Evolutionary conservation across 768 basidiomycete species (phyloP).

Genomic region (Daedalea quercina): DNA sequence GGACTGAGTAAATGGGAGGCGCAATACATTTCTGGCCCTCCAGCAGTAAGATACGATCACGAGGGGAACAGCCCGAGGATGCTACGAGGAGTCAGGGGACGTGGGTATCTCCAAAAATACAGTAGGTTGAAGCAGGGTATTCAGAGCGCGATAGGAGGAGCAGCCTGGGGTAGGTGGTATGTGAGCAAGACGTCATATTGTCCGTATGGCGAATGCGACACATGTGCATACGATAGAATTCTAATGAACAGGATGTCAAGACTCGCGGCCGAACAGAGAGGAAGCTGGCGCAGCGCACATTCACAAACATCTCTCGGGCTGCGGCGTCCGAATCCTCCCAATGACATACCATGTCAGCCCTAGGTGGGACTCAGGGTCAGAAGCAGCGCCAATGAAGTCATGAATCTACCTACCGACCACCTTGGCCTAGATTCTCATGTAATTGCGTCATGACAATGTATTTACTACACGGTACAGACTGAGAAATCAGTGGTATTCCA

Average conservation of each 20-base stretch:
- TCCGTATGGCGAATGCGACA: conserved; percentile 55
- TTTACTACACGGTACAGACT: conserved; percentile 44
- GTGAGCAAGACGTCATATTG: conserved; percentile 21
- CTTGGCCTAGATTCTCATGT: conserved; percentile 79
- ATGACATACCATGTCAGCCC: conserved; percentile 78
- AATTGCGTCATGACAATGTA: conserved; percentile 84
- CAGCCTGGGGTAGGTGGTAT: background rate
- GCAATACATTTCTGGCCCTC: background rate
- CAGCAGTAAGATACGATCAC: background rate
- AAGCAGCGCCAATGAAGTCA: background rate
- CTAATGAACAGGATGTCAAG: conserved; percentile 29
- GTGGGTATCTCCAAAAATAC: conserved; percentile 16
- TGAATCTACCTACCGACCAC: conserved; percentile 56
- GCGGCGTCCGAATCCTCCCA: conserved; percentile 84
- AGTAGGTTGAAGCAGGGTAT: conserved; percentile 15
- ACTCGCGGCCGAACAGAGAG: background rate
- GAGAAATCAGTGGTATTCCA: background rate
- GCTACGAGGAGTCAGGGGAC: background rate
- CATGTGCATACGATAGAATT: conserved; percentile 66
- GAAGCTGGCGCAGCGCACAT: conserved; percentile 43
- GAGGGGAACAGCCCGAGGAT: background rate
- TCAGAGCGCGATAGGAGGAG: conserved; percentile 2
- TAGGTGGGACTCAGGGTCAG: conserved; percentile 21
- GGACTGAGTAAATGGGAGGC: background rate
- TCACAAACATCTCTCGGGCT: conserved; percentile 71